Evolutionary conservation across 305 asterid species (phyloP).

Genomic region (Solanum hybrid): DNA sequence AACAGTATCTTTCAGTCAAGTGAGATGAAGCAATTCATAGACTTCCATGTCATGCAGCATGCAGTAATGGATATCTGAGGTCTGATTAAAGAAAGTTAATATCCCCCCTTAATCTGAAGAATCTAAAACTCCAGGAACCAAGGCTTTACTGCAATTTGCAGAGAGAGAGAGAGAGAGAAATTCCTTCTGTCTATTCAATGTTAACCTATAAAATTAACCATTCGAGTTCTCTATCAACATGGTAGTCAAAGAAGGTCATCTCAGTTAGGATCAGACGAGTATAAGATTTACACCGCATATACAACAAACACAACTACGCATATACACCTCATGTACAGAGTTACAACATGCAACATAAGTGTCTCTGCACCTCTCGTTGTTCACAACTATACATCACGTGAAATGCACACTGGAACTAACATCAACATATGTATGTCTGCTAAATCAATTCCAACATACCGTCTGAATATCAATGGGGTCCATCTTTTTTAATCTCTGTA

Average conservation of each 20-base stretch:
- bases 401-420: background rate
- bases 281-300: background rate
- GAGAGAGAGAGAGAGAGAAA: background rate
- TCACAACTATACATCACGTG: background rate
- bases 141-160: background rate
- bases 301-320: background rate
- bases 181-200: background rate
- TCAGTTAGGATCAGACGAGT: background rate
- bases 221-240: background rate
- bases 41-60: background rate
- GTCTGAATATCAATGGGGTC: conserved; percentile 72
- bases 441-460: conserved; percentile 31
- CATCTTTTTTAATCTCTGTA: conserved; percentile 53
- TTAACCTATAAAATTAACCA: background rate
- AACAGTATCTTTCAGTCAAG: background rate
- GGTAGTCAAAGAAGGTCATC: background rate
- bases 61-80: background rate
- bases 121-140: background rate
- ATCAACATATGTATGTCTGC: background rate
- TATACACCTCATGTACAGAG: background rate
- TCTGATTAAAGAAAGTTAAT: background rate
- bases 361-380: background rate
- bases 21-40: background rate
- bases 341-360: background rate
- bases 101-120: background rate